Percentiles rank a stretch among this genome's conserved stretches.
These are phyloP conservation scores for Diophrys appendiculata DNA, from an alignment of 73 alveolate genomes.

Conservation along the genomic window DNA sequence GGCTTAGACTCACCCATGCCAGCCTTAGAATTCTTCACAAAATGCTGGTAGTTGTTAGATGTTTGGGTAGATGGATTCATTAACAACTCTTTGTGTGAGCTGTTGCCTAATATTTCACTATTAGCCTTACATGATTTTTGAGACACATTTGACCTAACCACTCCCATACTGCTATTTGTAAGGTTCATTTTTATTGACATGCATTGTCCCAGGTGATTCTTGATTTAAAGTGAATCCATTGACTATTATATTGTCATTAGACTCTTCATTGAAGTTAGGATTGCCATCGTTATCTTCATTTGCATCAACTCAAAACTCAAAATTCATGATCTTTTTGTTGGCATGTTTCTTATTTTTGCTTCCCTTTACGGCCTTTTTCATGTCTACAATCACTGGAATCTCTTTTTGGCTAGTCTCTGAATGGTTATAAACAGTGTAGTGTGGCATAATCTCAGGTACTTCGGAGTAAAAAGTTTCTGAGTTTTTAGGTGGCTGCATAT, in stretches of 20 bases:
- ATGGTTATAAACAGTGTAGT: too few species aligned
- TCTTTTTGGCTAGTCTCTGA: too few species aligned
- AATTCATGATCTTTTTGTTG: slow-evolving; percentile 5
- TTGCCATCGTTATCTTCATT: background rate
- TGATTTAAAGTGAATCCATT: slow-evolving; percentile 2
- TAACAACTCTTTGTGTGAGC: background rate
- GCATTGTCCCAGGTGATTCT: background rate
- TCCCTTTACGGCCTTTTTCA: slow-evolving; percentile 12
- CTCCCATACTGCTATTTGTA: background rate
- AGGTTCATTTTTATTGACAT: background rate
- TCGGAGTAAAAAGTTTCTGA: too few species aligned
- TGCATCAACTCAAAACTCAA: background rate
- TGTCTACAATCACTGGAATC: slow-evolving; percentile 2
- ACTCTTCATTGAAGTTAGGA: background rate
- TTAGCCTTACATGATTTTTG: slow-evolving; percentile 4
- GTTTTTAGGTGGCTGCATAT: too few species aligned
- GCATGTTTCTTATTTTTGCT: background rate
- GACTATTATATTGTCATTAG: slow-evolving; percentile 7
- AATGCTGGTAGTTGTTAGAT: too few species aligned
- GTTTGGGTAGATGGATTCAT: too few species aligned
- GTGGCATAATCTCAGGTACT: too few species aligned
- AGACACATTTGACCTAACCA: background rate
- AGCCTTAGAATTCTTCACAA: too few species aligned
- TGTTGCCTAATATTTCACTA: background rate
- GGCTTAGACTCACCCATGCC: too few species aligned